Evolutionary conservation across 305 asterid species (phyloP), one percentile per base, ranked within the genome.

Genomic region (Stenogyne calaminthoides): DNA sequence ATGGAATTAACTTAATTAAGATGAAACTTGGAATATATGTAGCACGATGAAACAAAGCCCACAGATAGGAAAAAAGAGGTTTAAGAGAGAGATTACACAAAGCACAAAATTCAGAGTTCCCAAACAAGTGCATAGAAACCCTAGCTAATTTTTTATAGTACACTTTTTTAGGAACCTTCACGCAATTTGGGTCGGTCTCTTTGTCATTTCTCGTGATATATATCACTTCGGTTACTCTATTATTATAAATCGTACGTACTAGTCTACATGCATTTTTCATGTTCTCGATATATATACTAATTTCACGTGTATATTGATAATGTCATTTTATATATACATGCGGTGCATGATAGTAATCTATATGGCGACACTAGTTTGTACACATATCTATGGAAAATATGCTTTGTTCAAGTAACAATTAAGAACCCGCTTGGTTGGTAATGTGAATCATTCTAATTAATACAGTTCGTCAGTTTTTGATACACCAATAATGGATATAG

Each of bases 41-140:
- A 81, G 82, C 82, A 63, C 34, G 64, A 57, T 72, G 64, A 39
- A 52, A 55, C 2, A 40, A 19, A 32, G 27, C 39, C 34, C 20
- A 49, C 20, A 75, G 67, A 10, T 7, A 15, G 9, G 59, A 63
- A 52, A 54, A 36, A 25, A 29, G 69, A 36, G 58, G 67, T 67
- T 51, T 68, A 64, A 59, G 59, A 57, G 19, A 37, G 52, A 11
- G 22, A 58, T 46, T 60, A 81, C 88, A 87, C 91, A 75, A 71
- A 87, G 85, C 95, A 87, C 92, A 82, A 85, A 81, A 89, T 76
- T 64, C 72, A 81, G 82, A 84, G 81, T 79, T 76, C 80, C 92
- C 78, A 86, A 82, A 80, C 71, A 46, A 68, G 77, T 56, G 69
- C 81, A 58, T 71, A 54, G 59, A 27, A 69, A 79, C 80, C 66